Evolutionary conservation across 139 green algal species (phyloP), one percentile per base, ranked within the genome.

Genomic region (Chlorokybus atmophyticus): DNA sequence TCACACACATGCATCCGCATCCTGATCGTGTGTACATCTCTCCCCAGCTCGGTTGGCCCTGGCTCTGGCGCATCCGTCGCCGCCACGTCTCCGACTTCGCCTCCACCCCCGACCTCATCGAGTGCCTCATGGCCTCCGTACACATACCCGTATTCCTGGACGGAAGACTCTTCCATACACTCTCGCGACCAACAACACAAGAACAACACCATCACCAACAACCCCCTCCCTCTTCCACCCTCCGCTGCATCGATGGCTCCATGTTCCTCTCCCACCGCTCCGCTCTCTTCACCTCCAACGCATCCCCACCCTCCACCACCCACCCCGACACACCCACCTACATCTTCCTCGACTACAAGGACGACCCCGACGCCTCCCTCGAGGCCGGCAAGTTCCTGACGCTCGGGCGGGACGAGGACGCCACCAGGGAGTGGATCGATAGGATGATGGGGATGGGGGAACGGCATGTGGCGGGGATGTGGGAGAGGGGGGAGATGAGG

Each of bases 111-210:
- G 80, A 87, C 47, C 53, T 87, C 4, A 76, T 87, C 17, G 70
- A 83, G 17, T 77, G 72, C 3, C 67, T 52, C 53, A 70, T 84
- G 63, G 71, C 70, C 8, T 70, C 51, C 8, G 64, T 73, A 27
- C 80, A 87, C 63, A 79, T 87, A 38, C 80, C 80, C 2, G 83
- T 81, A 44, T 83, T 87, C 42, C 52, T 87, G 21, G 79, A 87
- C 52, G 76, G 63, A 32, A 53, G 52, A n/a, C 31, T 35, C 68
- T 29, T 67, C 54, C 14, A 29, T 29, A 7, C 28, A 19, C 19
- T 85, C 71, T 59, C 54, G 59, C 30, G 75, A 63, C 40, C 31
- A 38, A 17, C n/a, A n/a, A n/a, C n/a, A n/a, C n/a, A n/a, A n/a
- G n/a, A n/a, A n/a, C n/a, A n/a, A n/a, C n/a, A n/a, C n/a, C n/a